Percentiles rank a stretch among this genome's conserved stretches.
These are phyloP conservation scores for Trichosporon ovoides DNA, from an alignment of 1,284 basidiomycete genomes.

Conservation along the genomic window DNA sequence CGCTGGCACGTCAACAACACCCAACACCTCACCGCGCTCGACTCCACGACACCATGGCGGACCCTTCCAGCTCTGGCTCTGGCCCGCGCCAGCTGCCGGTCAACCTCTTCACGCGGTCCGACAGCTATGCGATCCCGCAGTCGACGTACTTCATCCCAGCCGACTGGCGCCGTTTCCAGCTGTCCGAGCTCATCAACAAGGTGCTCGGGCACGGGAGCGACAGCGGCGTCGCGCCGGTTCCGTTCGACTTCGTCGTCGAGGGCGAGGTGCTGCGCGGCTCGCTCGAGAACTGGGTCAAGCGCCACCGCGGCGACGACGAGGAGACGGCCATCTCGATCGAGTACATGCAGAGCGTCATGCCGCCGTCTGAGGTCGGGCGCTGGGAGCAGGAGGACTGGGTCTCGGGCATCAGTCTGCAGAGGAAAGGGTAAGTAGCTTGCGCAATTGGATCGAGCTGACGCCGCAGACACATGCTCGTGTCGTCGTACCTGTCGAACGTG, in stretches of 20 bases:
- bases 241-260: constrained; percentile 88
- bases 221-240: constrained; percentile 58
- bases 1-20: neutral
- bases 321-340: constrained; percentile 81
- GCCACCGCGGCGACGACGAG: constrained; percentile 65
- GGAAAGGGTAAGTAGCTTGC: constrained; percentile 58
- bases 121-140: constrained; percentile 69
- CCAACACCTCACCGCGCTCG: neutral
- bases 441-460: neutral
- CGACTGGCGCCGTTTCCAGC: constrained; percentile 86
- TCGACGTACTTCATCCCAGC: constrained; percentile 93
- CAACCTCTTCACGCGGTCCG: constrained; percentile 71
- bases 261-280: constrained; percentile 72
- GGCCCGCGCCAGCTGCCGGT: constrained; percentile 55
- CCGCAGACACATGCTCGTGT: constrained; percentile 64
- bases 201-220: constrained; percentile 60
- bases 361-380: constrained; percentile 73
- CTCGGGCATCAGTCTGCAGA: constrained; percentile 66
- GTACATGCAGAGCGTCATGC: constrained; percentile 87
- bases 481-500: constrained; percentile 72
- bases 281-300: constrained; percentile 71
- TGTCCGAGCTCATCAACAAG: constrained; percentile 97
- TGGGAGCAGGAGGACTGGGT: constrained; percentile 94
- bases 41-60: neutral
- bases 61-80: constrained; percentile 2